phyloP scores from a whole-genome alignment of 1,284 basidiomycete species.

The Cutaneotrichosporon cutaneum region DNA sequence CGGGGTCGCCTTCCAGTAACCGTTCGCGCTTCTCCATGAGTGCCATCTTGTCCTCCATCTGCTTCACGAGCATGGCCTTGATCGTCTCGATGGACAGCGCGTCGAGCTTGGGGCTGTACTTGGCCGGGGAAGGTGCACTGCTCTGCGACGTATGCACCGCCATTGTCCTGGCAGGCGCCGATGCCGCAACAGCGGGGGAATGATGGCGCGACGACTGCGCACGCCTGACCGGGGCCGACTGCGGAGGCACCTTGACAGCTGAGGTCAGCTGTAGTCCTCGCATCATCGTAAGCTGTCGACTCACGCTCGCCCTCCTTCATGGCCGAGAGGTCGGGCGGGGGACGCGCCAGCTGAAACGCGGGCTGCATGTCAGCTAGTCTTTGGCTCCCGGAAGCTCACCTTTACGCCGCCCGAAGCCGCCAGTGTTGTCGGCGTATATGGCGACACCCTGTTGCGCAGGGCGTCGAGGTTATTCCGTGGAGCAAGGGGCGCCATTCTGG shows the following conservation, averaged over 20 bases:
- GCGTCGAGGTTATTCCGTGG: constrained; percentile 14
- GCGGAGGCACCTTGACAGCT: constrained; percentile 1
- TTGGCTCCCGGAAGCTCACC: not conserved
- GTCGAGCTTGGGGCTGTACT: constrained; percentile 8
- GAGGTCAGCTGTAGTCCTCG: not conserved
- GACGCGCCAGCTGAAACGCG: constrained; percentile 8
- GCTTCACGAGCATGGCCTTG: constrained; percentile 35
- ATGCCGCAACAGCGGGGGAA: not conserved
- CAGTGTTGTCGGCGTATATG: not conserved
- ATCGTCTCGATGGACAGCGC: constrained; percentile 35
- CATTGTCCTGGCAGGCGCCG: not conserved
- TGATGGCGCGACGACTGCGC: not conserved
- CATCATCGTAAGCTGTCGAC: not conserved
- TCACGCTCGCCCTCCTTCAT: not conserved
- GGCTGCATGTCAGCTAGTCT: not conserved
- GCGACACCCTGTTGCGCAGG: not conserved
- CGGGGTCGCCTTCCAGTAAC: constrained; percentile 10
- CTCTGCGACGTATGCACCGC: not conserved
- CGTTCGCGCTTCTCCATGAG: constrained; percentile 29
- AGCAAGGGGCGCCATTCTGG: not conserved
- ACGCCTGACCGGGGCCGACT: not conserved
- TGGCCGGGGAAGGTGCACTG: not conserved
- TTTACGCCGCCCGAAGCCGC: not conserved
- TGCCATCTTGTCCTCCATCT: constrained; percentile 34
- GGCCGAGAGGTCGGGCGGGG: not conserved